Evolutionary conservation across 2,329 filamentous ascomycete species (phyloP).

Genomic region (Trichoderma pleuroti): DNA sequence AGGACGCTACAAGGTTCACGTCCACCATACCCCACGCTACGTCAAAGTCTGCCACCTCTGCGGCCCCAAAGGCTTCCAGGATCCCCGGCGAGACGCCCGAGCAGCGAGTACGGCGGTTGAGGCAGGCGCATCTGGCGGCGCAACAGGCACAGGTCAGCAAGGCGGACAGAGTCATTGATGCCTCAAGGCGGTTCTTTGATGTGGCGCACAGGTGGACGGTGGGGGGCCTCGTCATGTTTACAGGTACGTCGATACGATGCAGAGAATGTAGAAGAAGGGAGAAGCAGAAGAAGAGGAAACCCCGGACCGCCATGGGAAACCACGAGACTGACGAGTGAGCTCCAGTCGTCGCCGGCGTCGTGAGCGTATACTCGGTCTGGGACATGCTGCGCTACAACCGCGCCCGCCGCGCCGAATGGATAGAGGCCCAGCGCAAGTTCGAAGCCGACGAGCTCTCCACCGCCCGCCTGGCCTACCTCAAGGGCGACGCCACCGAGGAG

Average conservation of each 20-base stretch:
- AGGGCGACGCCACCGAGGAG: conserved; percentile 53
- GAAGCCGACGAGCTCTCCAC: conserved; percentile 53
- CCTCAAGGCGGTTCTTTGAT: conserved; percentile 50
- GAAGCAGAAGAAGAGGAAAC: not conserved
- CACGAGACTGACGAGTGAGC: not conserved
- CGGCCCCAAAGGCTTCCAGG: conserved; percentile 27
- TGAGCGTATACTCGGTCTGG: conserved; percentile 57
- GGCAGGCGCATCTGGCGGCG: conserved; percentile 65
- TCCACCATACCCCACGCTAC: conserved; percentile 59
- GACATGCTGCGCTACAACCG: conserved; percentile 62
- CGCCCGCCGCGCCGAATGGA: conserved; percentile 56
- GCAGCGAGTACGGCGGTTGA: conserved; percentile 65
- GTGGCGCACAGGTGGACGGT: conserved; percentile 55
- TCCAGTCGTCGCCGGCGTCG: conserved; percentile 51
- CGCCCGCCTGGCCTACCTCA: conserved; percentile 59
- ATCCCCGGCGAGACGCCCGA: conserved; percentile 58
- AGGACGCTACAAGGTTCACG: conserved; percentile 72
- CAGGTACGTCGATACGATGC: conserved; percentile 40
- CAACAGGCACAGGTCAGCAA: conserved; percentile 55
- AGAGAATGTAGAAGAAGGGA: not conserved
- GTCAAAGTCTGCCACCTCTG: conserved; percentile 50
- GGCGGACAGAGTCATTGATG: conserved; percentile 49
- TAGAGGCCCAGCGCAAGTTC: conserved; percentile 52
- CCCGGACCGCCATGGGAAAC: not conserved
- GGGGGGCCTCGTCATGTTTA: conserved; percentile 52